phyloP scores from a whole-genome alignment of 768 basidiomycete genomes.

The Favolaschia claudopus region DNA sequence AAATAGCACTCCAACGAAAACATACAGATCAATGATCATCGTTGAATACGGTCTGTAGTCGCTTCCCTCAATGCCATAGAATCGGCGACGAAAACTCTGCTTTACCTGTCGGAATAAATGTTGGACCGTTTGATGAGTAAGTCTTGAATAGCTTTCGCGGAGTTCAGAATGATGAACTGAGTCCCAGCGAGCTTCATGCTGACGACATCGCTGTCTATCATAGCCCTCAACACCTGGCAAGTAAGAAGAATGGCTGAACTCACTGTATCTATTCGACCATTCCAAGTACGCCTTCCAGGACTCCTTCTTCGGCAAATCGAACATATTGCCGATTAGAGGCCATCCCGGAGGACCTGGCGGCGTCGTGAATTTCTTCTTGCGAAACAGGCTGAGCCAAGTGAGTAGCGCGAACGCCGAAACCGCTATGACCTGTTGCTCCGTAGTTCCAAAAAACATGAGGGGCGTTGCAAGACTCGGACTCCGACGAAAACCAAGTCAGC shows the following conservation, averaged over 20 bases:
- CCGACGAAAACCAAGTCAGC: too few relatives aligned
- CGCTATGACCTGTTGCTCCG: too few relatives aligned
- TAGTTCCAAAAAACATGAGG: not conserved
- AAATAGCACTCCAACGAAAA: not conserved
- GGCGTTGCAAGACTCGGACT: too few relatives aligned
- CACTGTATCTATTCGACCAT: too few relatives aligned
- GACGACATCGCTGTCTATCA: not conserved
- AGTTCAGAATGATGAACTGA: not conserved
- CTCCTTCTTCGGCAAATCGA: not conserved
- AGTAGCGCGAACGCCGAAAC: not conserved
- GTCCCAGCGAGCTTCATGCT: not conserved
- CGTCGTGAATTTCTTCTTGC: not conserved
- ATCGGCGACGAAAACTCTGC: too few relatives aligned
- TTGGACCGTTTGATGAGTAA: not conserved
- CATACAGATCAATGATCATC: not conserved
- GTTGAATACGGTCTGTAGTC: not conserved
- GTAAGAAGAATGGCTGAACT: too few relatives aligned
- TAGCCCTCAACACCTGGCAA: too few relatives aligned
- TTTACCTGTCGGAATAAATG: not conserved
- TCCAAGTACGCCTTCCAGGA: not conserved
- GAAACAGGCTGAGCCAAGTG: not conserved
- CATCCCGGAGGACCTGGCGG: not conserved
- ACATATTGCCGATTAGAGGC: slow-evolving; percentile 2
- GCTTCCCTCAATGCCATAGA: not conserved
- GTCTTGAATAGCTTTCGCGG: not conserved